A percentile compares a stretch with the other conserved stretches of the same genome.
These are phyloP conservation scores for Peronospora tabacina DNA, from an alignment of 352 stramenopile species.

Conservation along the genomic window DNA sequence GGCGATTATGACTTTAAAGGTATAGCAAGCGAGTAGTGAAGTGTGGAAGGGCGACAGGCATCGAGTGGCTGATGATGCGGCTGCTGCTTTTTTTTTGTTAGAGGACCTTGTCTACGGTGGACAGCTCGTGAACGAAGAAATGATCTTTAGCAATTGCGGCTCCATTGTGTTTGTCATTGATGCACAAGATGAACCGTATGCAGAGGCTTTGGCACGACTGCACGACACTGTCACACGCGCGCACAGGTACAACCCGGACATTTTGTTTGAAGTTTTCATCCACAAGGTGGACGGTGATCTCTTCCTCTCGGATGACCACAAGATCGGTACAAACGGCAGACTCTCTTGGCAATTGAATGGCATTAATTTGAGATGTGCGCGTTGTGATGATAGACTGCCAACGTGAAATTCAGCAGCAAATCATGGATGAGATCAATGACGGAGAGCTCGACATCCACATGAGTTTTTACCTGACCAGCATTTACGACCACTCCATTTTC, in stretches of 20 bases:
- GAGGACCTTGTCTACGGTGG: constrained; percentile 84
- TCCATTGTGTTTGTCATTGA: constrained; percentile 97
- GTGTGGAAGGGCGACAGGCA: not conserved
- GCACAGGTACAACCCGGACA: constrained; percentile 91
- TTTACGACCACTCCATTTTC: constrained; percentile 96
- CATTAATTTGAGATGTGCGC: not conserved
- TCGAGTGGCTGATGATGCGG: not conserved
- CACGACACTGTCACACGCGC: constrained; percentile 84
- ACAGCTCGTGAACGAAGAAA: constrained; percentile 86
- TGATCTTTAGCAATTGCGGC: constrained; percentile 88
- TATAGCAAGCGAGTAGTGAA: constrained; percentile 3
- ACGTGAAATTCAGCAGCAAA: constrained; percentile 95
- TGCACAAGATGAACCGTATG: constrained; percentile 92
- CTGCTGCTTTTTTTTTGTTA: constrained; percentile 3
- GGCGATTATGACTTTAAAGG: constrained; percentile 91
- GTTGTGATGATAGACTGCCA: constrained; percentile 82
- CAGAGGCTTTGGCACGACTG: constrained; percentile 78
- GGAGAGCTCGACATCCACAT: constrained; percentile 90
- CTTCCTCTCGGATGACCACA: constrained; percentile 97
- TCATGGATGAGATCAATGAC: constrained; percentile 94
- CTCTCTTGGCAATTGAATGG: not conserved
- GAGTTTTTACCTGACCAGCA: constrained; percentile 88
- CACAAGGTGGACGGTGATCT: constrained; percentile 98
- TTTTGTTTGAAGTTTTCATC: constrained; percentile 98
- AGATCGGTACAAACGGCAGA: constrained; percentile 73